Base-by-base conservation (phyloP, 2,329 filamentous ascomycete species). In the Ascomycota sp. region DNA sequence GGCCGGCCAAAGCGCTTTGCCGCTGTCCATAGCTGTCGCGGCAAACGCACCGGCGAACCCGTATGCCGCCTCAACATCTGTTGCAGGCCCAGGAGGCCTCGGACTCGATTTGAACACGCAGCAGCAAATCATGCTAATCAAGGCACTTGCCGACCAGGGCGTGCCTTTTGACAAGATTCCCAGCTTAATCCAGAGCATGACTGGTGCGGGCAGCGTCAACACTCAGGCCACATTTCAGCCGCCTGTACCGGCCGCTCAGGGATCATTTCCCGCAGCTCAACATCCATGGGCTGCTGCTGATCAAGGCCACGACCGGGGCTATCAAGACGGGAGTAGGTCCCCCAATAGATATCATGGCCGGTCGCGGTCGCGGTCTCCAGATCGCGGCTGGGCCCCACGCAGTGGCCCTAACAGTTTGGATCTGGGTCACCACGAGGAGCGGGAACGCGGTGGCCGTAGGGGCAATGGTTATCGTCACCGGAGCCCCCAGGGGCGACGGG, bases 401-500 rank as follows among this genome's bases (percentile, higher is more conserved):
- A 65, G 62, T 38, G 73, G 74, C 36, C 74, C 75, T 43, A 61
- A 68, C 46, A 81, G 79, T 44, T 77, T 75, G 54, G 75, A 76
- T 35, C 86, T 80, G 55, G 74, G 77, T 38, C 74, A 68, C 39
- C 61, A 62, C 37, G 68, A 72, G 40, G 64, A 64, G 30, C 53
- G 59, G 43, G 61, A 67, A 33, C 61, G 62, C 35, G 42, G 47
- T 41, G 55, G 63, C 35, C 63, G 66, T 29, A 64, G 71, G 39
- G 65, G 62, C 38, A 58, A 64, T 35, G 72, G 83, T 29, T 93
- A 92, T 57, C 79, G 86, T 41, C 83, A 93, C 51, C 80, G 89
- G 48, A 92, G 79, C 47, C 83, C 84, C 31, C 64, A 70, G 36
- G 68, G 71, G 36, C 73, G 76, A 40, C 70, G 72, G 45, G 71